phyloP scores from a whole-genome alignment of 306 rosid genomes.

The Arachis stenosperma region DNA sequence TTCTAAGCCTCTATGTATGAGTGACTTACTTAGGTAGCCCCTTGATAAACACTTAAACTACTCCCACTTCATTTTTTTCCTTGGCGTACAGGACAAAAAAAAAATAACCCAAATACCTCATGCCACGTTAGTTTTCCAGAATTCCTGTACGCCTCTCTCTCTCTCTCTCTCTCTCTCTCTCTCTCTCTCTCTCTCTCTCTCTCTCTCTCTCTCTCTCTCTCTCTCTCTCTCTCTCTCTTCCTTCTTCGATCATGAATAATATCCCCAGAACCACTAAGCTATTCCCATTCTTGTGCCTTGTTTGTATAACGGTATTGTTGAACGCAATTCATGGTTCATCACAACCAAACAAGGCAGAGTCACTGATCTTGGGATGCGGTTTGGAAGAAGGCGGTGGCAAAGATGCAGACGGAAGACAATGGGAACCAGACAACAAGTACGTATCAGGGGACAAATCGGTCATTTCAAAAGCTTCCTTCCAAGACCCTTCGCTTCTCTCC shows the following conservation, averaged over 20 bases:
- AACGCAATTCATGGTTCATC: slow-evolving; percentile 17
- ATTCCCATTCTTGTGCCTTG: background rate
- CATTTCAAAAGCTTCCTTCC: slow-evolving; percentile 40
- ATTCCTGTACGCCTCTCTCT: slow-evolving; percentile 50
- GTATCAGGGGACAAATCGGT: slow-evolving; percentile 24
- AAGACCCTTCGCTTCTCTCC: slow-evolving; percentile 55
- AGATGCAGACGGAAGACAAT: slow-evolving; percentile 53
- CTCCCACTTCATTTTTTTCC: background rate
- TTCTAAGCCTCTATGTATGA: slow-evolving; percentile 1
- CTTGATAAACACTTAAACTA: too few species aligned
- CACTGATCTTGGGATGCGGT: slow-evolving; percentile 48
- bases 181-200: background rate
- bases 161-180: background rate
- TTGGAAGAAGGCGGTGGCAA: slow-evolving; percentile 42
- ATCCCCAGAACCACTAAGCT: background rate
- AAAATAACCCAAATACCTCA: background rate
- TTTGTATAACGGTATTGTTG: slow-evolving; percentile 18
- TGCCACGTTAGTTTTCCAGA: background rate
- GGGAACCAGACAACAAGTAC: slow-evolving; percentile 47
- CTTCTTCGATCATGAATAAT: slow-evolving; percentile 24
- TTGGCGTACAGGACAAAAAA: slow-evolving; percentile 38
- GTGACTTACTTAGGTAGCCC: too few species aligned
- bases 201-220: background rate
- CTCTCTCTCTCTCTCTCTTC: background rate
- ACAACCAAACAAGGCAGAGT: background rate